Conservation (phyloP, 495 filamentous ascomycete genomes). For the Podospora anserina region DNA sequence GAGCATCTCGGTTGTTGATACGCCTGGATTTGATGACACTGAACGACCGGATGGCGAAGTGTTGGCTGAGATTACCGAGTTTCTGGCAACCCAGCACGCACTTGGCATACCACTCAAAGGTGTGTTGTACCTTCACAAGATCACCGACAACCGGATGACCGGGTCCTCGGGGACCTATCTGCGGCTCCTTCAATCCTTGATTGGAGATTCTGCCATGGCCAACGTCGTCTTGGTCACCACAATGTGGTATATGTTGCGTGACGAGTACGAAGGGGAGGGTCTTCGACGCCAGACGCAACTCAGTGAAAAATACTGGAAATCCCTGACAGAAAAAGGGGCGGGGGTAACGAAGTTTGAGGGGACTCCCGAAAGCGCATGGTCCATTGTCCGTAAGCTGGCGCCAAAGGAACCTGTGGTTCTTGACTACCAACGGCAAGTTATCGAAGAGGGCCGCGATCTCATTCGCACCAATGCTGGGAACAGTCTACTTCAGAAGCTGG, state of each 20-base stretch:
- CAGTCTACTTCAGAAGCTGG: constrained; percentile 5
- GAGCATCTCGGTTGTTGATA: constrained; percentile 32
- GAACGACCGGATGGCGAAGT: constrained; percentile 32
- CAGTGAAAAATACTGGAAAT: constrained; percentile 31
- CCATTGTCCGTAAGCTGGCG: background rate
- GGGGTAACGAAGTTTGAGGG: background rate
- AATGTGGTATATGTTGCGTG: constrained; percentile 34
- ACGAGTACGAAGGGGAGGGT: constrained; percentile 9
- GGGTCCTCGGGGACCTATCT: constrained; percentile 31
- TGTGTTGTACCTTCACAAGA: constrained; percentile 42
- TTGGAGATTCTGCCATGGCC: constrained; percentile 30
- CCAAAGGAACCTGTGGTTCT: background rate
- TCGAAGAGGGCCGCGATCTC: constrained; percentile 4
- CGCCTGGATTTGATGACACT: constrained; percentile 43
- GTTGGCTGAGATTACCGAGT: constrained; percentile 33
- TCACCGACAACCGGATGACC: constrained; percentile 36
- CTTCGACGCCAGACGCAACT: constrained; percentile 33
- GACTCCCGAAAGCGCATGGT: background rate
- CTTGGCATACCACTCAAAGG: constrained; percentile 31
- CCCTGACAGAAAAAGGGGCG: constrained; percentile 4
- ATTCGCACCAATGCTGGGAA: background rate
- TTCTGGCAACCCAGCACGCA: constrained; percentile 30
- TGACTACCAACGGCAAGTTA: background rate
- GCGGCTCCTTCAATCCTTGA: constrained; percentile 36
- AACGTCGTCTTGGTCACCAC: constrained; percentile 41